Evolutionary conservation across 2,329 filamentous ascomycete species (phyloP), one percentile per base, ranked within the genome.

Genomic region (Samsoniella hepiali): DNA sequence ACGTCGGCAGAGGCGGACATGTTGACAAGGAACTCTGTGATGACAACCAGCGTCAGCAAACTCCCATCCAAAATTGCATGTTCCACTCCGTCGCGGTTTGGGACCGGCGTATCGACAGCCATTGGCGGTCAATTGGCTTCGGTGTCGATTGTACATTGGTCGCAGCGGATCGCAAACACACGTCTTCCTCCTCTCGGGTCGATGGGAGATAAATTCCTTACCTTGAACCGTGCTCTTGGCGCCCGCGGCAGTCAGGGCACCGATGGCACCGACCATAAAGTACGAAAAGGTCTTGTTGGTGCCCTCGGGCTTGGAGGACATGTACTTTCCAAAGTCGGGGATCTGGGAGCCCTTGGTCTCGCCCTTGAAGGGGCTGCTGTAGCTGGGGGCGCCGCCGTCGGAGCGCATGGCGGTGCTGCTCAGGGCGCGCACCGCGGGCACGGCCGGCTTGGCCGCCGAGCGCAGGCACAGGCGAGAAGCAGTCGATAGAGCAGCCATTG

Each of bases 1-100:
- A 99, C 93, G 75, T 99, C 95, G 80, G 95, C 95, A 67, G 95
- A 99, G 68, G 95, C 95, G 74, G 94, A 96, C 96, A 99, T 98
- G 88, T 97, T 99, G 83, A 97, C 92, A 69, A 99, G 86, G 87
- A 99, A 99, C 82, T 99, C 95, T 99, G 29, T 65, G 50, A 57
- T 58, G 64, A 66, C 17, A 54, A 55, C 66, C 60, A 67, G 45
- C 54, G 64, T 71, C 69, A 75, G 75, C 65, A 64, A 22, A 58
- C 44, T 17, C 61, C 58, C 54, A 54, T 64, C 63, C 62, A 65
- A 56, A 22, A 38, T 17, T n/a, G 54, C 27, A 27, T 55, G 4
- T 29, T 34, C 31, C 49, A 31, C 40, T 49, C 53, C 47, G 62
- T 58, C 40, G 32, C 36, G 22, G 10, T 50, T 6, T 6, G 15